A percentile compares a stretch with the other conserved stretches of the same genome.
Evolutionary conservation across 2,329 filamentous ascomycete genomes (phyloP).

Genomic region (Colletotrichum sp.): DNA sequence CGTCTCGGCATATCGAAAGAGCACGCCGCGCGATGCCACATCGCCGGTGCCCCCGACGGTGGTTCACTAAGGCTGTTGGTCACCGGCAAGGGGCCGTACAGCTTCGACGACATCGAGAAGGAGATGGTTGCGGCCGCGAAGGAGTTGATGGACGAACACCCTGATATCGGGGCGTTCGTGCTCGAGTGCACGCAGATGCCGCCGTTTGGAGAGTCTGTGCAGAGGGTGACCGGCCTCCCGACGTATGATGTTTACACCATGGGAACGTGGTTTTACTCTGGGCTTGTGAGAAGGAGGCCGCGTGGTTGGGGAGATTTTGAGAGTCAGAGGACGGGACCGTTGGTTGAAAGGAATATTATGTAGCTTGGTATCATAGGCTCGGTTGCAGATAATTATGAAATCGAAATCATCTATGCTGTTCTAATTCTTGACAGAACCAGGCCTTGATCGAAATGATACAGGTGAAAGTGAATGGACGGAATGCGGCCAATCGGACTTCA

Average conservation of each 20-base stretch:
- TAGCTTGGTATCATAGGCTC: background rate
- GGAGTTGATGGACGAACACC: background rate
- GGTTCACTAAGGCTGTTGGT: background rate
- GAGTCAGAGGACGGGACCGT: background rate
- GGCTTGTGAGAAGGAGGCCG: background rate
- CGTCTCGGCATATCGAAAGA: background rate
- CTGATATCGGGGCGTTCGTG: background rate
- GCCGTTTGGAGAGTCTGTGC: background rate
- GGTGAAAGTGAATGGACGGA: background rate
- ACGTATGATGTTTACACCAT: background rate
- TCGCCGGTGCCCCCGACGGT: background rate
- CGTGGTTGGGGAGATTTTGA: background rate
- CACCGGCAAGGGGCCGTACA: background rate
- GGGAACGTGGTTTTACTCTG: background rate
- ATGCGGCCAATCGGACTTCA: background rate
- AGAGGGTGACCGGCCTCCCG: background rate
- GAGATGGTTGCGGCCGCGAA: background rate
- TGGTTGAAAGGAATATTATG: background rate
- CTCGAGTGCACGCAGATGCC: background rate
- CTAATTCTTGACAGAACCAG: background rate
- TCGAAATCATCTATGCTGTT: background rate
- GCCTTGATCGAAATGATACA: background rate
- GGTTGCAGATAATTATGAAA: background rate
- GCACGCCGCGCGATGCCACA: background rate
- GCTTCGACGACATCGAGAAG: background rate